Base-by-base conservation (phyloP, 148 eudicot genomes). In the Vaccinium corymbosum region DNA sequence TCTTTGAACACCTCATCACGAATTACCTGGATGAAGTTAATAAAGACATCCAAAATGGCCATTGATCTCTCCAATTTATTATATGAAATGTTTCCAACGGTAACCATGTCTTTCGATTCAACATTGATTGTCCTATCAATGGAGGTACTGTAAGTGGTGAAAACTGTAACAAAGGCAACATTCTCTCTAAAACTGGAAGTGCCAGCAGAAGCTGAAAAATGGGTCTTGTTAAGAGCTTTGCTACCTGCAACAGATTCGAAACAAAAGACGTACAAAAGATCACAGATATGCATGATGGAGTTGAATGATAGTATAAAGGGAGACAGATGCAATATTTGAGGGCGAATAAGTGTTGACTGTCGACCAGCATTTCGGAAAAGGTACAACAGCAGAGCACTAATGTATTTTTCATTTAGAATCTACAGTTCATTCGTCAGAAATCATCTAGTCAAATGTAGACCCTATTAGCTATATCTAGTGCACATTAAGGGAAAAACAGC, bases 51-150 rank as follows among this genome's bases (percentile, higher is more conserved):
- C 89, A 97, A 82, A 83, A 94, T 79, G 59, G 99, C 95, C 93
- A 97, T 83, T 81, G 99, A 94, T 86, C 97, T 91, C 88, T 92
- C 99, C 81, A 92, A 87, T 87, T 94, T 97, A 78, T 90, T 90
- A 88, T 94, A 95, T 46, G 94, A 89, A 56, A 83, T 86, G 50
- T 93, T 91, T 76, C 98, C 98, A 84, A 97, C 90, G 55, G 86
- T 89, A 68, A 92, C 93, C 71, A 81, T 72, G 81, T 95, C 94
- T 49, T 85, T 86, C 55, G 87, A 64, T 75, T 80, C 70, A 83
- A 88, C 85, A 76, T 84, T 90, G 55, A 66, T 22, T 46, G 68
- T 82, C 70, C 83, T 84, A 76, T 88, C 89, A 38, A 22, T 81
- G 55, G 90, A 84, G 85, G 97, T 80, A 71, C 91, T 92, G 79